These are phyloP conservation scores for Mortierella sp. DNA, from an alignment of 371 early-diverging fungal species.

Conservation along the genomic window DNA sequence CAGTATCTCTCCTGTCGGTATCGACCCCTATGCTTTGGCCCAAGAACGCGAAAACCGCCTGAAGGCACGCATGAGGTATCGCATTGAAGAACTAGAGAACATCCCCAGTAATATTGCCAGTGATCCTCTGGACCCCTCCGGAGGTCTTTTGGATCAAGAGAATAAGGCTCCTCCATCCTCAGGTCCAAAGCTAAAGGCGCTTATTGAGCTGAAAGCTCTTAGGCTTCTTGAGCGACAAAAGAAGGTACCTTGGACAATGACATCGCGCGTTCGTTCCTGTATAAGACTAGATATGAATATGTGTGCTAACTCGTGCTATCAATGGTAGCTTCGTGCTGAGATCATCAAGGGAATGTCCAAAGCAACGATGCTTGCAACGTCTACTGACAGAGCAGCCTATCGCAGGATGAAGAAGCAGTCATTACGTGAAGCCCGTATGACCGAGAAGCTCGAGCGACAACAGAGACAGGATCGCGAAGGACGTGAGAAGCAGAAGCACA, in stretches of 20 bases:
- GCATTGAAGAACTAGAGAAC: conserved; percentile 81
- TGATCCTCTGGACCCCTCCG: conserved; percentile 47
- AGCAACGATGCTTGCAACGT: conserved; percentile 81
- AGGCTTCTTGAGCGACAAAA: conserved; percentile 81
- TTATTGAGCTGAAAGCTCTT: conserved; percentile 86
- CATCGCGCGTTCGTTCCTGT: no score
- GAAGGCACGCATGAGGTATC: conserved; percentile 71
- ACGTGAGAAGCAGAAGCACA: conserved; percentile 83
- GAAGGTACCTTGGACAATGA: no score
- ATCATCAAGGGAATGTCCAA: conserved; percentile 74
- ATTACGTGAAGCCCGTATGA: conserved; percentile 88
- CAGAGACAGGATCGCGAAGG: conserved; percentile 90
- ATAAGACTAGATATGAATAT: background rate
- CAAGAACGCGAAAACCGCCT: conserved; percentile 82
- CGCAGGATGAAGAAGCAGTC: conserved; percentile 91
- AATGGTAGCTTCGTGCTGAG: conserved; percentile 78
- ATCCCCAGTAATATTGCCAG: conserved; percentile 67
- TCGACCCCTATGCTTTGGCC: conserved; percentile 79
- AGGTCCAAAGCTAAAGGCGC: conserved; percentile 70
- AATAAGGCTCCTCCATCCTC: conserved; percentile 33
- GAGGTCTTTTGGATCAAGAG: conserved; percentile 36
- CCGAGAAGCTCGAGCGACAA: conserved; percentile 90
- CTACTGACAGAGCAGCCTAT: conserved; percentile 81
- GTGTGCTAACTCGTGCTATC: background rate
- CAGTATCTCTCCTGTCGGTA: conserved; percentile 78